phyloP scores from a whole-genome alignment of 208 protist species.

The Acanthamoeba castellanii region DNA sequence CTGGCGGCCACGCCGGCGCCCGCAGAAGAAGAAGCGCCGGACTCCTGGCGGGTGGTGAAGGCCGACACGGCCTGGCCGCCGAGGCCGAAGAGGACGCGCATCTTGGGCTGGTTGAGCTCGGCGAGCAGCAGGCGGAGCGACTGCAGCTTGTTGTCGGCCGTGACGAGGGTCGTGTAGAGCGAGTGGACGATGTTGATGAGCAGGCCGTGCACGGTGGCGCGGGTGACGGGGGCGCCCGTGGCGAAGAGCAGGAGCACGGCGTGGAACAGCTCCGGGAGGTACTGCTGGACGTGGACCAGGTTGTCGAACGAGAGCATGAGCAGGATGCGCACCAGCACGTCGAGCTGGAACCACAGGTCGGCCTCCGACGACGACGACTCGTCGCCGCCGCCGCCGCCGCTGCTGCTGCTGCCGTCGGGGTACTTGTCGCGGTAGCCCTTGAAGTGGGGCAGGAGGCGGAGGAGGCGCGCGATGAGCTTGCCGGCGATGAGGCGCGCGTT shows the following conservation, averaged over 20 bases:
- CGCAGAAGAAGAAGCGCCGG: neutral
- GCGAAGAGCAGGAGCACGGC: conserved; percentile 78
- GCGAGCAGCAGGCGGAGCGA: conserved; percentile 27
- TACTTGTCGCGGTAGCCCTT: conserved; percentile 2
- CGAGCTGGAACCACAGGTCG: conserved; percentile 76
- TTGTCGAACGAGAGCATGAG: conserved; percentile 84
- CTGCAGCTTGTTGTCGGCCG: conserved; percentile 48
- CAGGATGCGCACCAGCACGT: conserved; percentile 79
- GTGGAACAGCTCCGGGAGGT: conserved; percentile 81
- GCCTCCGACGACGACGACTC: neutral
- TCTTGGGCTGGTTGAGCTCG: conserved; percentile 78
- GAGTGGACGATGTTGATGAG: conserved; percentile 84
- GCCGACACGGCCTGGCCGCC: conserved; percentile 29
- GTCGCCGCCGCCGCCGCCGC: too few species aligned
- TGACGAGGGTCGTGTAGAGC: conserved; percentile 78
- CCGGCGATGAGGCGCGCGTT: conserved; percentile 72
- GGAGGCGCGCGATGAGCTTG: conserved; percentile 68
- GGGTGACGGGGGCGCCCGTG: conserved; percentile 66
- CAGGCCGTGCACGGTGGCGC: conserved; percentile 75
- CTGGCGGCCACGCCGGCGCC: neutral
- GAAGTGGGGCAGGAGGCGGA: conserved; percentile 31
- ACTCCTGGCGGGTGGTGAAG: conserved; percentile 4
- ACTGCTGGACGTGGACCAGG: conserved; percentile 79
- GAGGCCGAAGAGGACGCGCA: conserved; percentile 81
- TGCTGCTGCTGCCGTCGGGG: neutral